These are phyloP conservation scores for Astragalus membranaceus DNA, from an alignment of 306 rosid genomes.

Conservation along the genomic window DNA sequence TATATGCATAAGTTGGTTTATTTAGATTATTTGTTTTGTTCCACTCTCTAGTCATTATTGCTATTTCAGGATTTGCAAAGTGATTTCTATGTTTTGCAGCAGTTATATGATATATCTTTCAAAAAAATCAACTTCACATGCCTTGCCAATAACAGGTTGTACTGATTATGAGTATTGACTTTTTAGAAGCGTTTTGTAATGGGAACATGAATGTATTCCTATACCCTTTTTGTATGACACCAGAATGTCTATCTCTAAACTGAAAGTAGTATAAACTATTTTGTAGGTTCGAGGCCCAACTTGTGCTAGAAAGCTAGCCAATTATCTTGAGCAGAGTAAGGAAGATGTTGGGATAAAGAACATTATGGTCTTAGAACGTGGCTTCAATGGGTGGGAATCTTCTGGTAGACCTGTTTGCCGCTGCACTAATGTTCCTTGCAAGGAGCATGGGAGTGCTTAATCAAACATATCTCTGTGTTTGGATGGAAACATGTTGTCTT, in stretches of 20 bases:
- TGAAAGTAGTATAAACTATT: constrained; percentile 8
- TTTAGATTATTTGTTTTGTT: not conserved
- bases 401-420: constrained; percentile 88
- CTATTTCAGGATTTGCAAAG: not conserved
- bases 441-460: constrained; percentile 38
- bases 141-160: constrained; percentile 6
- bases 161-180: not conserved
- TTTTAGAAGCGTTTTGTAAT: not conserved
- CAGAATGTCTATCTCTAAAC: not conserved
- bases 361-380: constrained; percentile 79
- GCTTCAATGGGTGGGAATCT: constrained; percentile 95
- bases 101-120: too few species aligned
- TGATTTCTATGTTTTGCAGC: not conserved
- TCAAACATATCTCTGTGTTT: not conserved
- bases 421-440: constrained; percentile 61
- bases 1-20: not conserved
- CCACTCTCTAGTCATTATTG: not conserved
- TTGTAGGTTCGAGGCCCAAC: constrained; percentile 89
- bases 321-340: constrained; percentile 58
- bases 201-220: not conserved
- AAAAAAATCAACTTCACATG: not conserved
- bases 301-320: constrained; percentile 70
- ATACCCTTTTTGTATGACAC: not conserved
- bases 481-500: constrained; percentile 12
- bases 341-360: constrained; percentile 73